Percentiles rank a stretch among this genome's conserved stretches.
These are phyloP conservation scores for Tolypocladium guangdongense DNA, from an alignment of 2,329 filamentous ascomycete species.

Conservation along the genomic window DNA sequence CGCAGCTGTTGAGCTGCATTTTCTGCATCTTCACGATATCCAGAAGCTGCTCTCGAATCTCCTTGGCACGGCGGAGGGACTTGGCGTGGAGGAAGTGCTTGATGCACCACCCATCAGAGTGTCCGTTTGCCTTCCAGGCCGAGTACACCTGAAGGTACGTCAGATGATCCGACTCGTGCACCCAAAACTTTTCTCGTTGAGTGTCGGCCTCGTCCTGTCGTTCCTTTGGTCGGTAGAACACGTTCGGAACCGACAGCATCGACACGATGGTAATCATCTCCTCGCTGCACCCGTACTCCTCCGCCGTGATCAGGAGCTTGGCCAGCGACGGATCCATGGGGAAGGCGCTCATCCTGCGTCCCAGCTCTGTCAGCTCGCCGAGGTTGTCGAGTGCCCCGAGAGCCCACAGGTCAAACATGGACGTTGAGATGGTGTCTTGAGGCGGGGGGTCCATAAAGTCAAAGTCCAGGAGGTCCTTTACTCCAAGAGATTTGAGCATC, in stretches of 20 bases:
- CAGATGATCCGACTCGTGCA: slow-evolving; percentile 92
- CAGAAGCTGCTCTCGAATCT: slow-evolving; percentile 84
- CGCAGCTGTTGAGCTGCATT: slow-evolving; percentile 77
- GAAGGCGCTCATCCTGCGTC: slow-evolving; percentile 90
- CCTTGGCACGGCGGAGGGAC: slow-evolving; percentile 78
- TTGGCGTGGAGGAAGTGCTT: slow-evolving; percentile 95
- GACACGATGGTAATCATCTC: slow-evolving; percentile 98
- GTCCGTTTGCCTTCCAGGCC: slow-evolving; percentile 87
- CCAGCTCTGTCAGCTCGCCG: slow-evolving; percentile 79
- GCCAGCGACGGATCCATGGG: slow-evolving; percentile 96
- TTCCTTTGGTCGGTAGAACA: slow-evolving; percentile 95
- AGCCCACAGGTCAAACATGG: slow-evolving; percentile 94
- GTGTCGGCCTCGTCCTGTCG: slow-evolving; percentile 93
- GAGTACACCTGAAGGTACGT: slow-evolving; percentile 93
- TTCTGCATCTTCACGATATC: slow-evolving; percentile 94
- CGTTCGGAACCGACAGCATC: slow-evolving; percentile 92
- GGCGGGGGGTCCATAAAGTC: slow-evolving; percentile 99
- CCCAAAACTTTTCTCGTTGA: slow-evolving; percentile 95
- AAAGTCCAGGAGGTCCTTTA: slow-evolving; percentile 89
- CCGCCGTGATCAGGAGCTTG: slow-evolving; percentile 86
- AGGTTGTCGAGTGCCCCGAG: slow-evolving; percentile 88
- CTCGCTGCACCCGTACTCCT: slow-evolving; percentile 85
- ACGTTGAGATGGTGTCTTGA: slow-evolving; percentile 95
- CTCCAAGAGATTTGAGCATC: slow-evolving; percentile 85
- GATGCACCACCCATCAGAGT: slow-evolving; percentile 83